Conservation (phyloP, 257 asterid genomes). For the Parsonsia alboflavescens region DNA sequence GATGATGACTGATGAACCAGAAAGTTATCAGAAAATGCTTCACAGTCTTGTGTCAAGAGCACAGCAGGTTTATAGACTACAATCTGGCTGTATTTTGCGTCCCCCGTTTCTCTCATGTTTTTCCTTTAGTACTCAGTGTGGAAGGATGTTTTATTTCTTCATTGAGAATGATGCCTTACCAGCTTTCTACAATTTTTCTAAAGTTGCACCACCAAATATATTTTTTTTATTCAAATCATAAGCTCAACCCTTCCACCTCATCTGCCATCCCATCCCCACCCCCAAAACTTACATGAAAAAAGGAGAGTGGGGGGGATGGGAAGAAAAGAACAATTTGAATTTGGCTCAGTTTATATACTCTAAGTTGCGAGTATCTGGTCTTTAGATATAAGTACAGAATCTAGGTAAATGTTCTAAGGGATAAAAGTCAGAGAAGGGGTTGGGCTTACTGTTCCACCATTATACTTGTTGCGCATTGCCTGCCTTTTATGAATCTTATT, state of each 20-base stretch:
- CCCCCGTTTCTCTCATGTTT: background rate
- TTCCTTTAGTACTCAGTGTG: background rate
- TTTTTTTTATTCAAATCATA: background rate
- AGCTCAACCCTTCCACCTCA: background rate
- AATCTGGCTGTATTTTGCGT: slow-evolving; percentile 2
- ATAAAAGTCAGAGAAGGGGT: background rate
- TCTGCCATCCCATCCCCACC: too few species aligned
- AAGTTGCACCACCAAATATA: background rate
- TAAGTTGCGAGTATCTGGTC: background rate
- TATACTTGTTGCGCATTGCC: background rate
- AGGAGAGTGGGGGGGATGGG: background rate
- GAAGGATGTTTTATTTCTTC: background rate
- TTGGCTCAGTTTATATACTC: background rate
- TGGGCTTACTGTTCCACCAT: background rate
- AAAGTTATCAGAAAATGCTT: slow-evolving; percentile 88
- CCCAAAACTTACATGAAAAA: too few species aligned
- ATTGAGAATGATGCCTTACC: slow-evolving; percentile 13
- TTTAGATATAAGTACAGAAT: background rate
- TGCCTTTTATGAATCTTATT: too few species aligned
- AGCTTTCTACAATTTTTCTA: background rate
- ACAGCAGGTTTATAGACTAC: slow-evolving; percentile 66
- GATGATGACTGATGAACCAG: slow-evolving; percentile 98
- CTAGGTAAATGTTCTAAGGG: background rate
- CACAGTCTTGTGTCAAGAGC: slow-evolving; percentile 91
- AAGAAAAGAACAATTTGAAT: background rate